Base-by-base conservation (phyloP, 2,329 filamentous ascomycete species). In the Phaeosphaeria sp. region DNA sequence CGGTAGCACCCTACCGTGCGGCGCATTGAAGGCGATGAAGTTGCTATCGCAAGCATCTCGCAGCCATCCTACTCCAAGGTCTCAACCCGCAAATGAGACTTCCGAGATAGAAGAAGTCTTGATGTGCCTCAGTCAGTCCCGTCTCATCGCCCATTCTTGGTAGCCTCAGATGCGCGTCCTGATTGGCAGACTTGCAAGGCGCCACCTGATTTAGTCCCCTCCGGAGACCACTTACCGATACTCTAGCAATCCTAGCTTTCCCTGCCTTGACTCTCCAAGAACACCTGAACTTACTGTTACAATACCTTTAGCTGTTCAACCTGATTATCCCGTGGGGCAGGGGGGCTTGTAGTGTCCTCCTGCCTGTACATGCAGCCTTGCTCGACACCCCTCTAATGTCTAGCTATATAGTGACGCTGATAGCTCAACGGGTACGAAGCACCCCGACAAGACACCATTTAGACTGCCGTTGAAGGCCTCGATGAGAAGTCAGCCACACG, bases 241-340 rank as follows among this genome's bases (percentile, higher is more conserved):
- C 7, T 13, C n/a, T 44, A 18, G 42, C 20, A 18, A 44, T n/a
- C 40, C 40, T 13, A 43, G 40, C n/a, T 4, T 20, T 1, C 5
- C 42, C 30, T n/a, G 42, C 42, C 42, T n/a, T 21, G 42, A 9
- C 42, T 6, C 6, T 44, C 42, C 42, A 44, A 44, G 42, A 44
- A 44, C 42, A 44, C 42, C 42, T 2, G 9, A 44, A 36, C 8
- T 36, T 36, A 13, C 8, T 36, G n/a, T 3, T 9, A 44, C 42
- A n/a, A 18, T 33, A 27, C 6, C 20, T 27, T 2, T 33, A n/a
- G 17, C 24, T 49, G 24, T 54, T 60, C 57, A 60, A 47, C 54
- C 57, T 51, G 47, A 56, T 49, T 54, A 21, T 47, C 50, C 50
- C 54, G 49, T 49, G 54, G 50, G 50, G 54, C n/a, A n/a, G n/a